Percentiles rank a stretch among this genome's conserved stretches.
These are phyloP conservation scores for Urochloa ruziziensis DNA, from an alignment of 176 grass and related monocot genomes.

Conservation along the genomic window DNA sequence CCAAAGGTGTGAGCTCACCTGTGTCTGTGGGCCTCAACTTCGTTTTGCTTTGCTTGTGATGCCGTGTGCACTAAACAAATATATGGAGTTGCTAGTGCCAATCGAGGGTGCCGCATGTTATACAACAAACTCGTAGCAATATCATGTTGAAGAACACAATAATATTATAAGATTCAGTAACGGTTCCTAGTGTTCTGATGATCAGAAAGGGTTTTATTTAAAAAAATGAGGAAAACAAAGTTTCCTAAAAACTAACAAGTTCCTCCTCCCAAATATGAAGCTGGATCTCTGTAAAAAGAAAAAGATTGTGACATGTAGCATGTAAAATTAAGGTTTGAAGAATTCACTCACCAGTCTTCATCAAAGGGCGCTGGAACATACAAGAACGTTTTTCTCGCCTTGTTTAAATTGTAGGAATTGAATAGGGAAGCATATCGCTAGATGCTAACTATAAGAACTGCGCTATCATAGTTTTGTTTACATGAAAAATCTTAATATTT, in stretches of 20 bases:
- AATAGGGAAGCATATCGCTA: not conserved
- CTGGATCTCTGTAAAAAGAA: not conserved
- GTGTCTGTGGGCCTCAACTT: not conserved
- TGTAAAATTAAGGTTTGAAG: not conserved
- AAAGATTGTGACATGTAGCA: not conserved
- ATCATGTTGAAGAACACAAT: not conserved
- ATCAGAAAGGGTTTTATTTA: not conserved
- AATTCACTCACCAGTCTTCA: not conserved
- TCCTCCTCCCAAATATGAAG: not conserved
- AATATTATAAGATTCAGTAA: not conserved
- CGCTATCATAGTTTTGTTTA: not conserved
- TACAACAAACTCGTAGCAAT: not conserved
- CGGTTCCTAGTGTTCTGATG: too few relatives aligned
- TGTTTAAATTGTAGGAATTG: not conserved
- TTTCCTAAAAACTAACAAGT: not conserved
- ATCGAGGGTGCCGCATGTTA: not conserved
- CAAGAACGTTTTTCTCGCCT: too few relatives aligned
- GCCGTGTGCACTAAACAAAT: not conserved
- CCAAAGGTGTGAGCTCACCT: slow-evolving; percentile 12
- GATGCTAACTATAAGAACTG: not conserved
- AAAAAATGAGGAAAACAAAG: not conserved
- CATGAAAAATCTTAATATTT: not conserved
- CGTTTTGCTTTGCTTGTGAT: not conserved
- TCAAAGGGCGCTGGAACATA: too few relatives aligned
- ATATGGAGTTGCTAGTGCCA: not conserved